A percentile compares a stretch with the other conserved stretches of the same genome.
These are phyloP conservation scores for Mycena vitilis DNA, from an alignment of 768 basidiomycete species.

Conservation along the genomic window DNA sequence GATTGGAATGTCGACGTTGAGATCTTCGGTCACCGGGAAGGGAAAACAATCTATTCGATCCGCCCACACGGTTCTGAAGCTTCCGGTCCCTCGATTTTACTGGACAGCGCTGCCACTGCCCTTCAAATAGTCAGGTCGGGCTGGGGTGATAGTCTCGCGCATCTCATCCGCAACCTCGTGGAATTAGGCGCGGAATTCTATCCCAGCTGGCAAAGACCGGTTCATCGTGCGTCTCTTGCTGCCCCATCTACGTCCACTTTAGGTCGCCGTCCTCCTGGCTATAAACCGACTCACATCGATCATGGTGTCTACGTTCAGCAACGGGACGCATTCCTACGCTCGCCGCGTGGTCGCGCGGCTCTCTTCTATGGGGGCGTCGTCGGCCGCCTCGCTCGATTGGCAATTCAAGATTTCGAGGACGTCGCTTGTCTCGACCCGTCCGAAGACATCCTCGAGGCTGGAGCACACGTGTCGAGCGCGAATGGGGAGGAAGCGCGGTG, in stretches of 20 bases:
- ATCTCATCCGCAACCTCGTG: constrained; percentile 20
- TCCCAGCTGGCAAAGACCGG: constrained; percentile 24
- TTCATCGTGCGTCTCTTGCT: neutral
- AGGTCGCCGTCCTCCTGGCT: constrained; percentile 24
- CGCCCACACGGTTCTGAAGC: constrained; percentile 13
- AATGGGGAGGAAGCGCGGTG: constrained; percentile 14
- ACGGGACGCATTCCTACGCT: constrained; percentile 23
- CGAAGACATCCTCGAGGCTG: constrained; percentile 20
- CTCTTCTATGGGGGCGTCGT: constrained; percentile 29
- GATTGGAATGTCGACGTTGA: constrained; percentile 24
- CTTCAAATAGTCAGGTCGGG: constrained; percentile 27
- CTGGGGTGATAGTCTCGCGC: constrained; percentile 1
- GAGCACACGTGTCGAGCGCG: constrained; percentile 4
- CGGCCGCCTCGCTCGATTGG: constrained; percentile 23
- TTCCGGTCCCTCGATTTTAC: constrained; percentile 20
- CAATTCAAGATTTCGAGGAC: constrained; percentile 11
- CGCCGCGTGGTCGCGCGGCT: constrained; percentile 22
- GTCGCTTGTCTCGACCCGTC: constrained; percentile 12
- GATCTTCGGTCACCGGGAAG: neutral
- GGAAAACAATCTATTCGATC: constrained; percentile 19
- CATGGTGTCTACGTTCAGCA: constrained; percentile 20
- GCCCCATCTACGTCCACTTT: constrained; percentile 11
- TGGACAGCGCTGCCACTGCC: constrained; percentile 25
- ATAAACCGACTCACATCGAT: constrained; percentile 22
- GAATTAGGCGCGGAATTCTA: constrained; percentile 21